phyloP scores from a whole-genome alignment of 225 moss, liverwort and hornwort genomes.

The Pseudoscleropodium purum region DNA sequence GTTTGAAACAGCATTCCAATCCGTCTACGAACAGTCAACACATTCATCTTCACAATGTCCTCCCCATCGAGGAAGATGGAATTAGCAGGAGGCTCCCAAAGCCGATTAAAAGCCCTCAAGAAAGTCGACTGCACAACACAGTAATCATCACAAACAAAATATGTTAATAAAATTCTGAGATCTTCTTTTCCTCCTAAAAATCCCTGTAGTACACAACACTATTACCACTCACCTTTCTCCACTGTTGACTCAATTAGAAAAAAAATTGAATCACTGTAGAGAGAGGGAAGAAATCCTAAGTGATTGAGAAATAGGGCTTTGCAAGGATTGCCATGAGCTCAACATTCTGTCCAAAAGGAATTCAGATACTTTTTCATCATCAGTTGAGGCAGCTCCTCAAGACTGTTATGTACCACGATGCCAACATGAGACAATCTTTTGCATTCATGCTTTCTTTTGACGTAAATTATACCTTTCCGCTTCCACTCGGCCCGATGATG shows the following conservation, averaged over 20 bases:
- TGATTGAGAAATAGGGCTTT: neutral
- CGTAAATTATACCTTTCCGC: conserved; percentile 25
- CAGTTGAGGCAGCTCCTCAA: neutral
- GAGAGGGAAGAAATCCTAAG: neutral
- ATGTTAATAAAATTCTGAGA: neutral
- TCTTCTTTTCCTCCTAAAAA: neutral
- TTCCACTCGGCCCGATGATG: conserved; percentile 46
- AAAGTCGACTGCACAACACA: conserved; percentile 44
- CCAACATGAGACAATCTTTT: neutral
- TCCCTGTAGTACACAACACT: neutral
- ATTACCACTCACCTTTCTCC: neutral
- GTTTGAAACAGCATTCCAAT: conserved; percentile 74
- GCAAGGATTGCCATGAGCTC: neutral
- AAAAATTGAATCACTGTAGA: neutral
- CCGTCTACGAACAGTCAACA: conserved; percentile 46
- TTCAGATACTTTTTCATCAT: neutral
- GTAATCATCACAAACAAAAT: neutral
- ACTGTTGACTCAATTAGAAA: neutral
- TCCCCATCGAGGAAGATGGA: conserved; percentile 61
- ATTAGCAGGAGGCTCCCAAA: conserved; percentile 68
- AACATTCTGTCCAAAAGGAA: neutral
- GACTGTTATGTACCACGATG: neutral
- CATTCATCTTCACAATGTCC: conserved; percentile 57
- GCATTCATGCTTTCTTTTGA: neutral
- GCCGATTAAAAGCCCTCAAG: conserved; percentile 63